Evolutionary conservation across 1,139 yeast genomes (phyloP).

Genomic region (Ogataea hybrid): DNA sequence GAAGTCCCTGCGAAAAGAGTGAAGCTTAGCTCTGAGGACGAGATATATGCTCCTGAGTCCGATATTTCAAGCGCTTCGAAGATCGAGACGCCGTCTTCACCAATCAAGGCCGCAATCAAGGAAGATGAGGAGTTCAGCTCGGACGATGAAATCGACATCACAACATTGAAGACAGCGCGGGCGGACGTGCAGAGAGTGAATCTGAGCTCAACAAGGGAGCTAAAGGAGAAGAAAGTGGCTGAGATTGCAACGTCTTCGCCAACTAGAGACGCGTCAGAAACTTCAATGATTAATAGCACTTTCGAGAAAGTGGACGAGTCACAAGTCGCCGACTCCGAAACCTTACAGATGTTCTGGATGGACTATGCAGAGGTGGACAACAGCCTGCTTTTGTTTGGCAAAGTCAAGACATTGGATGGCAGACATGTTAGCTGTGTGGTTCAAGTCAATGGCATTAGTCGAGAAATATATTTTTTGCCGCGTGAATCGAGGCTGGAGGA

Average conservation of each 20-base stretch:
- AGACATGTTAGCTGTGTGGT: slow-evolving; percentile 72
- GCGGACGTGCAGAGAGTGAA: slow-evolving; percentile 35
- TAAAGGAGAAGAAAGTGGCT: slow-evolving; percentile 9
- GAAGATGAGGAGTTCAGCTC: slow-evolving; percentile 25
- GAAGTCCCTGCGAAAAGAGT: slow-evolving; percentile 22
- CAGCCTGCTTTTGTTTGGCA: slow-evolving; percentile 79
- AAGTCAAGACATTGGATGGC: slow-evolving; percentile 59
- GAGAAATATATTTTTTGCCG: slow-evolving; percentile 81
- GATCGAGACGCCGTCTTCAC: slow-evolving; percentile 22
- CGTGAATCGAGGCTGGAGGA: slow-evolving; percentile 37
- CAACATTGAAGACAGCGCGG: slow-evolving; percentile 43
- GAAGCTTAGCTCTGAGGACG: slow-evolving; percentile 25
- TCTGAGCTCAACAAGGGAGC: slow-evolving; percentile 22
- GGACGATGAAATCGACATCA: slow-evolving; percentile 56
- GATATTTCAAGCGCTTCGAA: slow-evolving; percentile 11
- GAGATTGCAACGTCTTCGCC: slow-evolving; percentile 26
- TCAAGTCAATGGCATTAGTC: slow-evolving; percentile 65
- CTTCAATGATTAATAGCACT: slow-evolving; percentile 20
- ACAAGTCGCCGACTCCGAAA: slow-evolving; percentile 37
- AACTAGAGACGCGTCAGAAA: slow-evolving; percentile 14
- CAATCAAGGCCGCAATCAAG: slow-evolving; percentile 15
- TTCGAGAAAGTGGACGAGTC: slow-evolving; percentile 47
- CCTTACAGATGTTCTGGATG: slow-evolving; percentile 78
- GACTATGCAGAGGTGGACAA: slow-evolving; percentile 82
- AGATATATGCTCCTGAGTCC: slow-evolving; percentile 23